Base-by-base conservation (phyloP, 2,329 filamentous ascomycete species). In the Metarhizium anisopliae region DNA sequence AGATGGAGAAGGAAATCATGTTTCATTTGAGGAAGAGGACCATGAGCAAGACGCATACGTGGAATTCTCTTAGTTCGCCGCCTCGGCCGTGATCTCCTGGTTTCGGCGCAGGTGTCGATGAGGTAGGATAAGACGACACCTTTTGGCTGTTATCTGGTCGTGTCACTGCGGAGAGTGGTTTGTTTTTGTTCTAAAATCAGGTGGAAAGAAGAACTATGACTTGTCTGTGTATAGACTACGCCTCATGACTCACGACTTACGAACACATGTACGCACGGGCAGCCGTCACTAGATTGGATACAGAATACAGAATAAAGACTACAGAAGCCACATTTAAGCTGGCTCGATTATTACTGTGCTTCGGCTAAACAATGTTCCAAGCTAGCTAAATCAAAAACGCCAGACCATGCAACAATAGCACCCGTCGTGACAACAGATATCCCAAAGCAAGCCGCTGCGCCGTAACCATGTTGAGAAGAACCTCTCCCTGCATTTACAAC, bases 1-100 rank as follows among this genome's bases (percentile, higher is more conserved):
- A 72, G 58, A 79, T 84, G 76, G 81, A 84, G 67, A 73, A 69
- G 58, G 75, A 81, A 50, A 82, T 84, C 60, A 77, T 83, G 72
- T 73, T 74, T 53, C 72, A 76, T 53, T 74, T 84, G 70, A 72
- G 80, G 29, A 77, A 79, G 69, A 73, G 77, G 64, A 82, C 80
- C 2, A 75, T 83, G 75, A 79, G 74, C 59, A 82, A 79, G 67
- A 73, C 75, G 29, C 71, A 76, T 53, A 83, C 80, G 7, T 83
- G 78, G 75, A 78, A 75, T 51, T 73, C 75, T 14, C 57, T 68
- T 42, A 71, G 63, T 45, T 60, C 65, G 47, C 68, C 67, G 29
- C 60, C 65, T n/a, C 62, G 60, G 45, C 56, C 61, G 16, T 56
- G 52, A 54, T 49, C 5, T 49, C 13, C 20, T 30, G 10, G 25